Evolutionary conservation across 2,329 filamentous ascomycete genomes (phyloP).

Genomic region (Geosmithia morbida): DNA sequence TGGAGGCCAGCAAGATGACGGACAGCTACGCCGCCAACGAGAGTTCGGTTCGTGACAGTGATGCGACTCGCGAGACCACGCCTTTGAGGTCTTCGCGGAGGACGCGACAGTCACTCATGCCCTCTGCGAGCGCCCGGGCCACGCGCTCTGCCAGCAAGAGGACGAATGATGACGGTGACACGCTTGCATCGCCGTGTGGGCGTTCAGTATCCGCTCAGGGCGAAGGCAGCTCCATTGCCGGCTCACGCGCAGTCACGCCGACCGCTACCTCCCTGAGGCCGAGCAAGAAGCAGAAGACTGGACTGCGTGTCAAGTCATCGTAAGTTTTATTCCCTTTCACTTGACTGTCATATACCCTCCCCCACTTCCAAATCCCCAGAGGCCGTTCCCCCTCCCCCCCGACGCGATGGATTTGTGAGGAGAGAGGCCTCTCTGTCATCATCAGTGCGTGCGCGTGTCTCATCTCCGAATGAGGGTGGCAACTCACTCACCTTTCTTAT

Average conservation of each 20-base stretch:
- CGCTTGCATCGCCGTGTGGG: slow-evolving; percentile 35
- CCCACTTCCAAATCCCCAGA: too few species aligned
- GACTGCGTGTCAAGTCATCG: slow-evolving; percentile 55
- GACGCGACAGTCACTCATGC: slow-evolving; percentile 19
- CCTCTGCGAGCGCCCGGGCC: slow-evolving; percentile 23
- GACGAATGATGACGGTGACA: slow-evolving; percentile 38
- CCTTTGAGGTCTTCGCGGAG: slow-evolving; percentile 15
- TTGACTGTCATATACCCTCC: too few species aligned
- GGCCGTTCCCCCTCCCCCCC: too few species aligned
- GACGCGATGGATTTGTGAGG: not conserved
- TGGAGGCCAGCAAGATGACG: slow-evolving; percentile 21
- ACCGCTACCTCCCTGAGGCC: slow-evolving; percentile 32
- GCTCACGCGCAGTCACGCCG: slow-evolving; percentile 48
- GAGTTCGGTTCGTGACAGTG: slow-evolving; percentile 22
- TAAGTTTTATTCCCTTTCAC: slow-evolving; percentile 26
- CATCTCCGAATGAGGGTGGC: too few species aligned
- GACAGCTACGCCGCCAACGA: slow-evolving; percentile 17
- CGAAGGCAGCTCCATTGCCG: slow-evolving; percentile 28
- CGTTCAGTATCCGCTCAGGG: slow-evolving; percentile 33
- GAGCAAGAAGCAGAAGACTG: slow-evolving; percentile 44
- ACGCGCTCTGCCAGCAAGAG: slow-evolving; percentile 38
- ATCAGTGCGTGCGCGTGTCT: too few species aligned
- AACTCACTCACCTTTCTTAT: not conserved
- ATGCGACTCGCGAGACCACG: slow-evolving; percentile 10
- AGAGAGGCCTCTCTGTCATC: too few species aligned